Base-by-base conservation (phyloP, 768 basidiomycete species). In the Boletus rufocinnamomeus region DNA sequence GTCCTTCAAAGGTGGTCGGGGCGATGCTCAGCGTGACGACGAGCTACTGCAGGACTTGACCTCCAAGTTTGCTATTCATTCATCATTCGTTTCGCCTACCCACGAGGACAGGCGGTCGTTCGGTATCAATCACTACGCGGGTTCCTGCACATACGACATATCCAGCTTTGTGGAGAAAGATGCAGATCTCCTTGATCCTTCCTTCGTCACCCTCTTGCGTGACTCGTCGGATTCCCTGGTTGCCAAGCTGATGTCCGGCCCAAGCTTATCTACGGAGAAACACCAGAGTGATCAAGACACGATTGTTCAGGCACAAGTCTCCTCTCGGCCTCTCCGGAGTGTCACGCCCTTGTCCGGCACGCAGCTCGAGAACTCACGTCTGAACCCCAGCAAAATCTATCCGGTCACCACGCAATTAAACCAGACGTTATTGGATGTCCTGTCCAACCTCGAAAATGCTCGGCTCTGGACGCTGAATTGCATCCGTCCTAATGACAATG, bases 221-320 rank as follows among this genome's bases (percentile, higher is more conserved):
- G 72, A 72, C 43, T 84, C 83, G 4, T 66, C 74, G 4, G 84
- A 86, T 61, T 68, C 79, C 9, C 81, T 86, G 66, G 75, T 86
- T 60, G 73, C 80, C 27, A 86, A 85, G 66, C 79, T 87, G 58
- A 78, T 86, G 68, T 84, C 83, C 9, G 85, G 86, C 4, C 83
- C 85, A 35, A 81, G 83, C 58, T 69, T 87, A 62, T 81, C 85
- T 14, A 75, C 76, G 1, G 85, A 87, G 71, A 77, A 75, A 49
- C 86, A 87, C 56, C 78, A 79, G 21, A 79, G 83, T 56, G 86
- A 87, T 59, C 75, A 79, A 45, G 72, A 71, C 58, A 84, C 80
- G 60, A 79, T 85, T 57, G 85, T 86, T 32, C 84, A 86, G 65
- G 83, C 85, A 27, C 85, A 87, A 63, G 83, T 87, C 9, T 83